A percentile compares a stretch with the other conserved stretches of the same genome.
These are phyloP conservation scores for Colletotrichum sp. DNA, from an alignment of 2,329 filamentous ascomycete species.

Conservation along the genomic window DNA sequence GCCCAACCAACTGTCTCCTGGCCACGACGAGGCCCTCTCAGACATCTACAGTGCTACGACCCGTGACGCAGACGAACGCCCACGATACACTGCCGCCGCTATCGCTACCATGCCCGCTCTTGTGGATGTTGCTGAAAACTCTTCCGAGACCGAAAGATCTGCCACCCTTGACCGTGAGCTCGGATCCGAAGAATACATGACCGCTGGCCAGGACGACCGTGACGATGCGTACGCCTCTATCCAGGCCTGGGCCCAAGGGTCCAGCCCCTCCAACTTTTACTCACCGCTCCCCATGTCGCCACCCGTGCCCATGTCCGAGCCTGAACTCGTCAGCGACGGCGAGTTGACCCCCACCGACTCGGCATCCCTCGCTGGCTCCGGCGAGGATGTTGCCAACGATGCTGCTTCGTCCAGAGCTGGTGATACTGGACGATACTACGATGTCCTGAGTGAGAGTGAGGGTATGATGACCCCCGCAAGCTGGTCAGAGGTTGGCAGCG, in stretches of 20 bases:
- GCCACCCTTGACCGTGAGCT: constrained; percentile 33
- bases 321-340: constrained; percentile 56
- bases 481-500: constrained; percentile 70
- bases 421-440: constrained; percentile 47
- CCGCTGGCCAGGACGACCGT: constrained; percentile 52
- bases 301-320: constrained; percentile 54
- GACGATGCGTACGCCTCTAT: constrained; percentile 63
- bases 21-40: constrained; percentile 52
- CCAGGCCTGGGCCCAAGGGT: constrained; percentile 67
- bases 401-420: constrained; percentile 39
- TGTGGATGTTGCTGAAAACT: constrained; percentile 32
- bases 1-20: constrained; percentile 47
- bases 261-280: constrained; percentile 58
- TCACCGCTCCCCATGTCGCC: constrained; percentile 63
- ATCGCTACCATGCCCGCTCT: constrained; percentile 31
- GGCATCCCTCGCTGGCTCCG: constrained; percentile 57
- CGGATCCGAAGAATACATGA: constrained; percentile 55
- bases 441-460: constrained; percentile 65
- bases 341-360: constrained; percentile 66
- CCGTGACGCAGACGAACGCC: constrained; percentile 33
- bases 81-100: constrained; percentile 23
- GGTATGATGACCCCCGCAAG: constrained; percentile 65
- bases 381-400: constrained; percentile 52
- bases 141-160: constrained; percentile 13
- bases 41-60: constrained; percentile 66